Evolutionary conservation across 371 early-diverging fungal species (phyloP), one percentile per base, ranked within the genome.

Genomic region (Mortierella sp.): DNA sequence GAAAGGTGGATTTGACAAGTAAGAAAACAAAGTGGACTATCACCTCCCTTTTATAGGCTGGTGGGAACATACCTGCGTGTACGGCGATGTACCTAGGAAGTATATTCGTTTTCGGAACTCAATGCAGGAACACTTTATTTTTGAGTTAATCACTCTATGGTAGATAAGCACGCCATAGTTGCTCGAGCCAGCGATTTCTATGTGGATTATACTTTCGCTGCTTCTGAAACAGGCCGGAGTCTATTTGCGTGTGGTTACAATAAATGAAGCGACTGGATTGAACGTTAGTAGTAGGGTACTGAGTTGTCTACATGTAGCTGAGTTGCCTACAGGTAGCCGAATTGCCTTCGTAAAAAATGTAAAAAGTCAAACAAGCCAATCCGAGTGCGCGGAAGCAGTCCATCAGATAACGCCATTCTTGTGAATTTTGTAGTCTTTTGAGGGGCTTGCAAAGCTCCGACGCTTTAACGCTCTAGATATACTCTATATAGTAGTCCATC

Each of bases 321-420:
- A 19, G n/a, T 15, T 9, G 9, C 19, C 53, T 52, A 7, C 4
- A n/a, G 24, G 58, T 70, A n/a, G 70, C 70, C 70, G 70, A 64
- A 70, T 64, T 55, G 70, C 70, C 70, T 70, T 36, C n/a, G 36
- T 15, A 36, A 36, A 4, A n/a, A 22, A 22, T 19, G 21, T 40
- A 28, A 28, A 28, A 28, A 28, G 1, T 28, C 28, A 28, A 28
- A 28, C 41, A 65, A 40, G 65, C 71, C 71, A 71, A 71, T 71
- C 71, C 65, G 16, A 60, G 33, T 11, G 43, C 65, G 24, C 2
- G 57, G 58, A 65, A 52, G 16, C 32, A 50, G 36, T 58, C 65
- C 60, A 65, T 60, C 65, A 65, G 71, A 71, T 71, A 71, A 71
- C 71, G 71, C 71, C 71, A 71, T 71, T 52, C 11, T 43, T 43